Evolutionary conservation across 371 early-diverging fungal species (phyloP), one percentile per base, ranked within the genome.

Genomic region (Rhizopus microsporus): DNA sequence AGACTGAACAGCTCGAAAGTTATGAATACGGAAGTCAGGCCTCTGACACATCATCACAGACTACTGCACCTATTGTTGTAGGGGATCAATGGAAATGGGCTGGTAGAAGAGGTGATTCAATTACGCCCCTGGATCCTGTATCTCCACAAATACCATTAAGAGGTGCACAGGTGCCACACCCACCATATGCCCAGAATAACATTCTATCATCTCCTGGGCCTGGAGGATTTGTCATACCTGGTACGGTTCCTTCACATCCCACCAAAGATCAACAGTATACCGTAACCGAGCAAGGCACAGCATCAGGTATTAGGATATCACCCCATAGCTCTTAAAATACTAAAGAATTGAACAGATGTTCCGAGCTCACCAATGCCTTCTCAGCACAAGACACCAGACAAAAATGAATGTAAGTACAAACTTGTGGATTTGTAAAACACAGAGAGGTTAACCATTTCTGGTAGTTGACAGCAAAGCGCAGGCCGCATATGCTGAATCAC

Each of bases 51-150:
- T 29, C 57, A 8, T 33, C 61, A 30, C 34, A 31, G 13, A 34
- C 16, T 5, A 16, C 55, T 46, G 54, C 66, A 4, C 51, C 63
- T 39, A 66, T 77, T 30, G 62, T 74, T 16, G 63, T 77, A 17
- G 73, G 73, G 4, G 57, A 64, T 7, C 54, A 70, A 23, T 77
- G 78, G 78, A 77, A 77, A 35, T 54, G 63, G n/a, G 45, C 70
- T 23, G 59, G 63, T 6, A 48, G 35, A 46, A 54, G 39, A 40
- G 43, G 54, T n/a, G 44, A 52, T 8, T 44, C 17, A 9, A 37
- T 43, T 6, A 12, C 40, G 12, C 56, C 56, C 0, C 31, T 56
- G 10, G 39, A 49, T 34, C 40, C 62, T n/a, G 35, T 49, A 31
- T 48, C 40, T 10, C 16, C 56, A 3, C 51, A 46, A 33, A 23